Evolutionary conservation across 2,329 filamentous ascomycete species (phyloP).

Genomic region (Epichloe typhina): DNA sequence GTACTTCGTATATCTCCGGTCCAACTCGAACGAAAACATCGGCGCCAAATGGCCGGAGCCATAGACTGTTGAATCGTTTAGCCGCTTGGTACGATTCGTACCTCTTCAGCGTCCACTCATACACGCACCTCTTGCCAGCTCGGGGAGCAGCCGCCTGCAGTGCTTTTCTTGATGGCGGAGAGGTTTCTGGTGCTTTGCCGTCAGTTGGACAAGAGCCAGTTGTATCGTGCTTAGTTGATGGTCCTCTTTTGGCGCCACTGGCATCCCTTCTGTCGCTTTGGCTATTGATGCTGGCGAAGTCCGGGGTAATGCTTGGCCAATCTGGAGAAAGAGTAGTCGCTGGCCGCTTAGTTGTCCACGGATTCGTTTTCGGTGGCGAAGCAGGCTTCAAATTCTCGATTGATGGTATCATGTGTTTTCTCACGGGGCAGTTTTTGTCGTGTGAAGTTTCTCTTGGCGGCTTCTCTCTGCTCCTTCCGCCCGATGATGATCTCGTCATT

Average conservation of each 20-base stretch:
- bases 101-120: not conserved
- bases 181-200: not conserved
- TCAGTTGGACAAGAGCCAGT: not conserved
- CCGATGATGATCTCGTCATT: not conserved
- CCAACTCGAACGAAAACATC: conserved; percentile 18
- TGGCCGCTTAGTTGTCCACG: conserved; percentile 13
- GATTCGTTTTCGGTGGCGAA: conserved; percentile 20
- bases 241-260: not conserved
- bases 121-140: conserved; percentile 14
- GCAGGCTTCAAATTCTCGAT: conserved; percentile 16
- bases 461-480: not conserved
- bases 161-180: conserved; percentile 10
- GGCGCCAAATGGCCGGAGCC: conserved; percentile 18
- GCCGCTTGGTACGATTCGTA: not conserved
- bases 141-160: conserved; percentile 16
- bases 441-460: conserved; percentile 11
- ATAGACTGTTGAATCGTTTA: conserved; percentile 13
- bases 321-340: not conserved
- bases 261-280: not conserved
- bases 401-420: not conserved
- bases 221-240: not conserved
- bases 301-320: conserved; percentile 1
- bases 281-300: not conserved
- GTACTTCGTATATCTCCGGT: conserved; percentile 14
- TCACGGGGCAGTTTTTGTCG: conserved; percentile 10